phyloP scores from a whole-genome alignment of 2,329 filamentous ascomycete species.

The Xylariaceae sp. region DNA sequence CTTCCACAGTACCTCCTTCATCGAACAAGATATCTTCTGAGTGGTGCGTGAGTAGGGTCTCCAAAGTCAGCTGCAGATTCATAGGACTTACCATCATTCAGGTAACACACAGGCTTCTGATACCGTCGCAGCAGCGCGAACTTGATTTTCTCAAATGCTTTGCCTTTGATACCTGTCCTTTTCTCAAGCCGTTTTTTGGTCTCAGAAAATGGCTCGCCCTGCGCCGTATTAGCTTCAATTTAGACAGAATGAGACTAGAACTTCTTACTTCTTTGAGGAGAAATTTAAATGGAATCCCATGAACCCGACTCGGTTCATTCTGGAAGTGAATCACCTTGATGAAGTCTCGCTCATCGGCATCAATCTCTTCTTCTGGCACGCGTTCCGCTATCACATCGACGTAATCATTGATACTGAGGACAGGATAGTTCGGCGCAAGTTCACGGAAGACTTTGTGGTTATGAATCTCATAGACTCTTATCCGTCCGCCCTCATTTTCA shows the following conservation, averaged over 20 bases:
- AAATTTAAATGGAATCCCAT: conserved; percentile 92
- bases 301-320: conserved; percentile 80
- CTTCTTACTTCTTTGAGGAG: conserved; percentile 73
- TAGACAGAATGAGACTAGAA: neutral
- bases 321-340: conserved; percentile 93
- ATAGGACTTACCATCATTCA: conserved; percentile 78
- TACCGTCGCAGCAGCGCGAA: conserved; percentile 81
- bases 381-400: conserved; percentile 80
- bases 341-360: conserved; percentile 61
- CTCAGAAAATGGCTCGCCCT: conserved; percentile 86
- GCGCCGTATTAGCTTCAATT: conserved; percentile 32
- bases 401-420: conserved; percentile 87
- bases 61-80: neutral
- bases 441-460: conserved; percentile 84
- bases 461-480: conserved; percentile 84
- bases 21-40: conserved; percentile 63
- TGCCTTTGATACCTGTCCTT: conserved; percentile 92
- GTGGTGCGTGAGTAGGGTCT: conserved; percentile 31
- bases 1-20: conserved; percentile 54
- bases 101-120: conserved; percentile 73
- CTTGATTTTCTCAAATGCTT: conserved; percentile 98
- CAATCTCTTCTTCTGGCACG: conserved; percentile 74
- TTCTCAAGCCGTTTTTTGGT: conserved; percentile 95
- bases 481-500: conserved; percentile 70
- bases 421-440: conserved; percentile 70